Percentiles rank a stretch among this genome's conserved stretches.
phyloP scores from a whole-genome alignment of 768 basidiomycete species.

The Trametes coccinea region DNA sequence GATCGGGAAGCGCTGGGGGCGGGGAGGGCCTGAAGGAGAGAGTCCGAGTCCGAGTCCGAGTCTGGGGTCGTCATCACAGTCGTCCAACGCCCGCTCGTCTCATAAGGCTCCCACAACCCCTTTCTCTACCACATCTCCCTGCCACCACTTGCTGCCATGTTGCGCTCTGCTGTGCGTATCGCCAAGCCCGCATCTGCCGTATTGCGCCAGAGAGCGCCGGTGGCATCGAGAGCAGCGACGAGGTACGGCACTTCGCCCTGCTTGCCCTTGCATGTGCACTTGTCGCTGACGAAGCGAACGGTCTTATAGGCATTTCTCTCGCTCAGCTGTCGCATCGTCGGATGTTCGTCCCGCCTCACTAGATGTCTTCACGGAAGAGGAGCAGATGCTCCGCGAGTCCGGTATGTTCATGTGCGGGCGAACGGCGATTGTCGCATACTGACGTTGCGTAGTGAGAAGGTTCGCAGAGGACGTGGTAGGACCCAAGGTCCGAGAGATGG shows the following conservation, averaged over 20 bases:
- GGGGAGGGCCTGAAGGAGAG: not conserved
- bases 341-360: slow-evolving; percentile 51
- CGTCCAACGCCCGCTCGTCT: not conserved
- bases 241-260: not conserved
- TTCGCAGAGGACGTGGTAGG: slow-evolving; percentile 89
- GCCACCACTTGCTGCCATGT: not conserved
- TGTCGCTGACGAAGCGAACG: too few relatives aligned
- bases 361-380: slow-evolving; percentile 89
- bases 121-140: not conserved
- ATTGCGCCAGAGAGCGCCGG: slow-evolving; percentile 2
- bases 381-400: slow-evolving; percentile 88
- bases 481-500: slow-evolving; percentile 95
- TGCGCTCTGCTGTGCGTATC: slow-evolving; percentile 14
- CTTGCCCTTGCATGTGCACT: not conserved
- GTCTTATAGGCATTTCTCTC: slow-evolving; percentile 12
- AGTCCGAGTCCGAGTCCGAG: not conserved
- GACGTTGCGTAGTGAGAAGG: slow-evolving; percentile 37
- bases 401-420: slow-evolving; percentile 49
- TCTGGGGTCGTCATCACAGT: slow-evolving; percentile 1
- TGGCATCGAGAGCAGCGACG: slow-evolving; percentile 4
- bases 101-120: not conserved
- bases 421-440: not conserved
- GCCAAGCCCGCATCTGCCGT: not conserved
- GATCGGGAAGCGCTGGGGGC: not conserved
- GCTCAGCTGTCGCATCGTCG: slow-evolving; percentile 4